Evolutionary conservation across 257 asterid species (phyloP), one percentile per base, ranked within the genome.

Genomic region (Ilex aquifolium): DNA sequence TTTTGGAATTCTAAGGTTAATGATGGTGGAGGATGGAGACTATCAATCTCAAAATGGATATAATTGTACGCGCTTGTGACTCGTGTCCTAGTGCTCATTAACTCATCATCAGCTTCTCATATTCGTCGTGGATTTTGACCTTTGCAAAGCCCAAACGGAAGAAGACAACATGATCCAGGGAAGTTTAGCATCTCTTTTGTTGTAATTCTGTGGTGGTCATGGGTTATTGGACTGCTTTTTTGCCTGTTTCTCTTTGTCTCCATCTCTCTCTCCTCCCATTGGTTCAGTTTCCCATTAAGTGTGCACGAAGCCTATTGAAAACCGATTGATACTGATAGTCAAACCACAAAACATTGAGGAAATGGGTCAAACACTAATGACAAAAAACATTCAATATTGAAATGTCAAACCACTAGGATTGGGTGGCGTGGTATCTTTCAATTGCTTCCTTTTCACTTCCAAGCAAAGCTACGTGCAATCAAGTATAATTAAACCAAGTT

Each of bases 381-480:
- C 42, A 32, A 17, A 40, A 65, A 63, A 54, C 5, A 42, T 46
- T 31, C 56, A 14, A 17, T 52, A 42, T 27, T 46, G 40, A 61
- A 63, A 69, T 70, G 77, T 68, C 76, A 63, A 76, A 59, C 63
- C 76, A 72, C 65, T 62, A 30, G 57, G 44, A 3, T 29, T 56
- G 16, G 57, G 48, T 55, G 49, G 61, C 27, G 64, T 49, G 65
- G 69, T 61, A 56, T 66, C 72, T 55, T 68, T 69, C 27, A 44
- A 49, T 48, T 68, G 67, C 54, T 73, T 50, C 32, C 27, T 60
- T 53, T 52, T 64, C 59, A 30, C 69, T 72, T 76, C 42, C 48
- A 72, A 65, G 74, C 60, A 63, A 77, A 67, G 83, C 76, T 63
- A 65, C 61, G 30, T 59, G 64, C 57, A 62, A 21, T 51, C 50